Percentiles rank a stretch among this genome's conserved stretches.
These are phyloP conservation scores for Aspergillus conjunctus DNA, from an alignment of 495 filamentous ascomycete species.

Conservation along the genomic window DNA sequence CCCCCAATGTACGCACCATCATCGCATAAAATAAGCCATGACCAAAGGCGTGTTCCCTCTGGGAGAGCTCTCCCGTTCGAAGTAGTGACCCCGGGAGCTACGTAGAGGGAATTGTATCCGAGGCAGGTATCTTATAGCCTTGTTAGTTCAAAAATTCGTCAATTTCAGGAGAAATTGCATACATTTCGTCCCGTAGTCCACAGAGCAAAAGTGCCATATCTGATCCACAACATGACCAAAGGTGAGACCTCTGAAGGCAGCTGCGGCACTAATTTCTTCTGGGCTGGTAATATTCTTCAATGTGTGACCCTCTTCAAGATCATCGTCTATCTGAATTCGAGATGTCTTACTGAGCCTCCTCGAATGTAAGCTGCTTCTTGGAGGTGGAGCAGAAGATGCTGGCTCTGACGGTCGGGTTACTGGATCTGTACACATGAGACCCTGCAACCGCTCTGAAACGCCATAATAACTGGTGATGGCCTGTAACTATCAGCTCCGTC, in stretches of 20 bases:
- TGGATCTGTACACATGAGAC: slow-evolving; percentile 64
- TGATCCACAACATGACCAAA: slow-evolving; percentile 57
- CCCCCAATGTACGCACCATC: slow-evolving; percentile 56
- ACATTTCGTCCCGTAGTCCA: slow-evolving; percentile 62
- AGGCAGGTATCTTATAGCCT: slow-evolving; percentile 66
- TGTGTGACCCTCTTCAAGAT: slow-evolving; percentile 39
- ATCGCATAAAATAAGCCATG: slow-evolving; percentile 80
- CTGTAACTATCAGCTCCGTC: slow-evolving; percentile 20
- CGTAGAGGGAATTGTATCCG: slow-evolving; percentile 79
- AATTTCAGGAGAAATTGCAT: slow-evolving; percentile 10
- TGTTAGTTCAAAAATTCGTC: neutral
- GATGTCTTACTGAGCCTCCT: slow-evolving; percentile 14
- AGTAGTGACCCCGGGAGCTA: slow-evolving; percentile 42
- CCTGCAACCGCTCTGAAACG: slow-evolving; percentile 67
- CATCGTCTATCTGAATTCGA: slow-evolving; percentile 25
- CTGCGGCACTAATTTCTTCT: slow-evolving; percentile 27
- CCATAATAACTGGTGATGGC: slow-evolving; percentile 57
- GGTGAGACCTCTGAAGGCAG: slow-evolving; percentile 36
- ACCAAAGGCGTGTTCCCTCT: slow-evolving; percentile 67
- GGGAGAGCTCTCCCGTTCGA: slow-evolving; percentile 54
- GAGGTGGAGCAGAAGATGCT: slow-evolving; percentile 12
- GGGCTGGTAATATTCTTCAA: slow-evolving; percentile 30
- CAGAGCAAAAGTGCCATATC: slow-evolving; percentile 66
- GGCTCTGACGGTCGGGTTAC: slow-evolving; percentile 30
- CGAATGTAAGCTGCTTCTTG: slow-evolving; percentile 21